A percentile compares a stretch with the other conserved stretches of the same genome.
Conservation (phyloP, 2,329 filamentous ascomycete species). For the Neonectria hederae region DNA sequence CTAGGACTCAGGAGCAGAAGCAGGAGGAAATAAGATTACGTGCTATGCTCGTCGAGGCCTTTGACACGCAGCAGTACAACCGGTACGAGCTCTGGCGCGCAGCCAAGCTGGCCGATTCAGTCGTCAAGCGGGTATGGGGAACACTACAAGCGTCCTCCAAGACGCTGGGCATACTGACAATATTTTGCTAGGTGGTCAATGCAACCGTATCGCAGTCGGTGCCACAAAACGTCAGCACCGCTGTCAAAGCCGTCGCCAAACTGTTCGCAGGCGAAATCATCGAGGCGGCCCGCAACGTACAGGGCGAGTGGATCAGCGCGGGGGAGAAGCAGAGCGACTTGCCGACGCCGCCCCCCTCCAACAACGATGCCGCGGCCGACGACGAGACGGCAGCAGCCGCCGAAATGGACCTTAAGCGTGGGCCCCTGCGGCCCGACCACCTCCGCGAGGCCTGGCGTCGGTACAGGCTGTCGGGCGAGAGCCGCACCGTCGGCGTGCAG, state of each 20-base stretch:
- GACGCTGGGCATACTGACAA: slow-evolving; percentile 18
- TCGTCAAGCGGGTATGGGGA: slow-evolving; percentile 70
- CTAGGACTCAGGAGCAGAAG: slow-evolving; percentile 73
- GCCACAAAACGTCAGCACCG: slow-evolving; percentile 75
- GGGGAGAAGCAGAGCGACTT: slow-evolving; percentile 67
- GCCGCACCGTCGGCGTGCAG: slow-evolving; percentile 69
- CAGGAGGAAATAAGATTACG: slow-evolving; percentile 66
- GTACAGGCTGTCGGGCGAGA: slow-evolving; percentile 71
- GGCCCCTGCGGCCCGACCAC: slow-evolving; percentile 77
- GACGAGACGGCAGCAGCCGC: slow-evolving; percentile 44
- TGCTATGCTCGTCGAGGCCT: slow-evolving; percentile 70
- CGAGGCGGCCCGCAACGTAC: slow-evolving; percentile 74
- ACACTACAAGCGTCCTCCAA: neutral
- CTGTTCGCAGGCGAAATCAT: slow-evolving; percentile 81
- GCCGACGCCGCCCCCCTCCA: slow-evolving; percentile 53
- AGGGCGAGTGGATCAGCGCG: slow-evolving; percentile 74
- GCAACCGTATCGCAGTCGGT: slow-evolving; percentile 84
- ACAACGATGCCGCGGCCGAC: slow-evolving; percentile 44
- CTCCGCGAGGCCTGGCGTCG: slow-evolving; percentile 76
- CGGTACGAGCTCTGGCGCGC: slow-evolving; percentile 77
- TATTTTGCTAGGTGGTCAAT: slow-evolving; percentile 70
- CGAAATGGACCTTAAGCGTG: slow-evolving; percentile 50
- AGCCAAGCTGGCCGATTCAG: slow-evolving; percentile 73
- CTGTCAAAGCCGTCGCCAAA: slow-evolving; percentile 80
- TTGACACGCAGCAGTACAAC: slow-evolving; percentile 73